Conservation (phyloP, 139 green algal genomes). For the Chlorella sp. region DNA sequence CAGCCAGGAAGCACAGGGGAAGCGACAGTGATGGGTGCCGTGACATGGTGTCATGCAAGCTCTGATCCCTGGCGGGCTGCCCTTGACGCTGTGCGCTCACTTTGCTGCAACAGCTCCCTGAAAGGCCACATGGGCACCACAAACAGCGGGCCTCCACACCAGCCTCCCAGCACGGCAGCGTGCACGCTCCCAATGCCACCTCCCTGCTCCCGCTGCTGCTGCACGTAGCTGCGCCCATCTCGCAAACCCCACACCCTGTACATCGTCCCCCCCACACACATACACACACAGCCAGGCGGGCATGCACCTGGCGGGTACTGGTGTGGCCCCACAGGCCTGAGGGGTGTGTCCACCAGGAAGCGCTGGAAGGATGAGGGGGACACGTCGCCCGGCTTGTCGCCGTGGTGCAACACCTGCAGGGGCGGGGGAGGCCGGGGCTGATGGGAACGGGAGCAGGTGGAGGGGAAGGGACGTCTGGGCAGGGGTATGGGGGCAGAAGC, state of each 20-base stretch:
- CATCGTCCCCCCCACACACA: not conserved
- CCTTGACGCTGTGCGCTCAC: not conserved
- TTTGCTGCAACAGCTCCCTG: too few species aligned
- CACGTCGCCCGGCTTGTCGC: constrained; percentile 59
- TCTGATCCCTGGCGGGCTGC: not conserved
- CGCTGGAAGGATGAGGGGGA: constrained; percentile 57
- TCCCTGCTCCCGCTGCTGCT: too few species aligned
- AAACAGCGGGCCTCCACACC: not conserved
- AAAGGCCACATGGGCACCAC: not conserved
- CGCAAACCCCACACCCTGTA: too few species aligned
- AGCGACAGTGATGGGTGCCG: not conserved
- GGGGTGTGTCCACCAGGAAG: constrained; percentile 76
- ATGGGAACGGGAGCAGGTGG: not conserved
- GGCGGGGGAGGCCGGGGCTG: not conserved
- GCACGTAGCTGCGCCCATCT: not conserved
- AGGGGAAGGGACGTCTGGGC: not conserved
- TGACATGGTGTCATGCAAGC: too few species aligned
- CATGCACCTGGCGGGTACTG: constrained; percentile 26
- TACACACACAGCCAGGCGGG: too few species aligned
- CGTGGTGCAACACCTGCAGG: constrained; percentile 57
- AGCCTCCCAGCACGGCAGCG: too few species aligned
- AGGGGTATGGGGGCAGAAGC: not conserved
- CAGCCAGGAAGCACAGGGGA: not conserved
- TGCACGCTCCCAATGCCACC: too few species aligned
- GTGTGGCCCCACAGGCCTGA: constrained; percentile 41